These are phyloP conservation scores for Tetrapisispora namnaoensis DNA, from an alignment of 805 yeast genomes.

Conservation along the genomic window DNA sequence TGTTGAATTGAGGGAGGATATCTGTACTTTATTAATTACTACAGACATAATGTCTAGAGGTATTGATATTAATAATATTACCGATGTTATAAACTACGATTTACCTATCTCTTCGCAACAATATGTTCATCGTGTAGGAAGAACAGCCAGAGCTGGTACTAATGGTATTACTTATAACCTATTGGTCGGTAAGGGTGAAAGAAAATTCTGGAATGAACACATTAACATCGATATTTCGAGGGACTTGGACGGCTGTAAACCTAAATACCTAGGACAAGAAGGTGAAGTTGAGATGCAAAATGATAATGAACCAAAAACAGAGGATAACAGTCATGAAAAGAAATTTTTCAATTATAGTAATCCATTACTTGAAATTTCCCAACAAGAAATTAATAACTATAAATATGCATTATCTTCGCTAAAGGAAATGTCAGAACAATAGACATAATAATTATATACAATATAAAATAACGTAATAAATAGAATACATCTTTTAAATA, in stretches of 20 bases:
- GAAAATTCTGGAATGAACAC: constrained; percentile 46
- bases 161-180: constrained; percentile 67
- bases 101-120: constrained; percentile 82
- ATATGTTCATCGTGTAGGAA: constrained; percentile 91
- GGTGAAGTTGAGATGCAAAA: constrained; percentile 4
- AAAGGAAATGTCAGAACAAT: constrained; percentile 33
- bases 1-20: constrained; percentile 34
- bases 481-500: too few relatives aligned
- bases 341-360: constrained; percentile 2
- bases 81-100: constrained; percentile 81
- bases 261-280: constrained; percentile 16
- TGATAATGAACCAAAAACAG: not conserved
- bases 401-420: constrained; percentile 36
- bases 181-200: constrained; percentile 71
- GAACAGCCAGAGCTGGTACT: constrained; percentile 91
- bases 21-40: constrained; percentile 41
- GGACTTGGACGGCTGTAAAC: constrained; percentile 29
- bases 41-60: constrained; percentile 97
- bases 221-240: constrained; percentile 45
- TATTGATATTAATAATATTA: constrained; percentile 62
- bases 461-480: too few relatives aligned
- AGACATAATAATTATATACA: not conserved
- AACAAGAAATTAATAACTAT: constrained; percentile 34
- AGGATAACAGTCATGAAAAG: constrained; percentile 4
- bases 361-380: constrained; percentile 25